Conservation (phyloP, 305 asterid species). For the Fraxinus floribunda region DNA sequence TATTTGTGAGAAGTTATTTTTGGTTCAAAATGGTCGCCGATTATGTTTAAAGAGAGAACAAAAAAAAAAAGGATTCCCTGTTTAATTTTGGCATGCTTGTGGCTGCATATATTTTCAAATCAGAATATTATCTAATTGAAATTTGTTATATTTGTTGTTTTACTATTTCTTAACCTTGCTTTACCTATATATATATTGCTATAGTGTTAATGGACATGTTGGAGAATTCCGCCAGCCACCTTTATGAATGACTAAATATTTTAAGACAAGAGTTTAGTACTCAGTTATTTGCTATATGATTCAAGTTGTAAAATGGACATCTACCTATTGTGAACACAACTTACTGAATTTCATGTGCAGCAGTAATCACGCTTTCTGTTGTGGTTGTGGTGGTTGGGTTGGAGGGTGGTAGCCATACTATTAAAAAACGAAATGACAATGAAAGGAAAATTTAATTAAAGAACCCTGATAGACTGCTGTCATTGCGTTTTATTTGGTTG, state of each 20-base stretch:
- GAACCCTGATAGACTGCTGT: background rate
- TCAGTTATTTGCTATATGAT: slow-evolving; percentile 11
- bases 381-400: background rate
- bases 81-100: slow-evolving; percentile 9
- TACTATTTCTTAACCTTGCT: background rate
- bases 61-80: background rate
- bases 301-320: slow-evolving; percentile 12
- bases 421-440: background rate
- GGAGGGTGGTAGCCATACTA: background rate
- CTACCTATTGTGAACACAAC: background rate
- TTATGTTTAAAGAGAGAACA: background rate
- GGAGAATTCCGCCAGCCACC: slow-evolving; percentile 15
- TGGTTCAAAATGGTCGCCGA: background rate
- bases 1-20: slow-evolving; percentile 48
- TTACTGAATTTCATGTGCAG: background rate
- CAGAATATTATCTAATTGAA: background rate
- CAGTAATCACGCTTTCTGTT: background rate
- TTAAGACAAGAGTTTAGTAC: background rate
- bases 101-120: background rate
- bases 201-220: slow-evolving; percentile 7
- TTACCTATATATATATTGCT: background rate
- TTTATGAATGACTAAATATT: slow-evolving; percentile 8
- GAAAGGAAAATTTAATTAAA: background rate
- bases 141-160: background rate
- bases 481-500: slow-evolving; percentile 17